A percentile compares a stretch with the other conserved stretches of the same genome.
Conservation (phyloP, 2,329 filamentous ascomycete species). For the Pseudogymnoascus destructans region DNA sequence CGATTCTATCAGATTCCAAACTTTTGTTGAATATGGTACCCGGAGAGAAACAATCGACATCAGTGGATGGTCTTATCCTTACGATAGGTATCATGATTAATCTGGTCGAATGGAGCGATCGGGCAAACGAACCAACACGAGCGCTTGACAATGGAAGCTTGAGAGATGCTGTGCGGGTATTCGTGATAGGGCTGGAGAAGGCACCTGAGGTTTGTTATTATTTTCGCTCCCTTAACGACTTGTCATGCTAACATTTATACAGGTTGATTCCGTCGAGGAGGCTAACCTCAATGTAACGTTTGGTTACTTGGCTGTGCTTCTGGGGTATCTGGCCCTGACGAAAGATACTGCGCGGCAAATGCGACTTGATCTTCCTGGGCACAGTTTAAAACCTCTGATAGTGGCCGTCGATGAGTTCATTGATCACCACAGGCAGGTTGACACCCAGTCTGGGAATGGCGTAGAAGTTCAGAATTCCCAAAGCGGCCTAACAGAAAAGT, state of each 20-base stretch:
- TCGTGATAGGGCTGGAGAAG: conserved; percentile 51
- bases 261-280: conserved; percentile 62
- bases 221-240: neutral
- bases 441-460: conserved; percentile 32
- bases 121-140: neutral
- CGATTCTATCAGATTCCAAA: conserved; percentile 40
- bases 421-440: conserved; percentile 44
- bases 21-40: conserved; percentile 35
- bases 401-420: conserved; percentile 50
- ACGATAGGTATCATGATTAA: conserved; percentile 78
- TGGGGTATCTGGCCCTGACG: conserved; percentile 66
- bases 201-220: conserved; percentile 50
- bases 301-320: conserved; percentile 72
- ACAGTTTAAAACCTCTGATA: conserved; percentile 37
- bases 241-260: conserved; percentile 14
- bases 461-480: conserved; percentile 32
- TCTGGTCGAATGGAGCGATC: conserved; percentile 60
- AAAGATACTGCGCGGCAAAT: conserved; percentile 31
- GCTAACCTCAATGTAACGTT: conserved; percentile 69
- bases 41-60: conserved; percentile 36
- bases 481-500: conserved; percentile 38
- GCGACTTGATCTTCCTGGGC: conserved; percentile 31
- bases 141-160: conserved; percentile 33
- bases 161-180: conserved; percentile 48
- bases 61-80: conserved; percentile 61